Conservation (phyloP, 2,329 filamentous ascomycete species). For the Xylaria sp. region DNA sequence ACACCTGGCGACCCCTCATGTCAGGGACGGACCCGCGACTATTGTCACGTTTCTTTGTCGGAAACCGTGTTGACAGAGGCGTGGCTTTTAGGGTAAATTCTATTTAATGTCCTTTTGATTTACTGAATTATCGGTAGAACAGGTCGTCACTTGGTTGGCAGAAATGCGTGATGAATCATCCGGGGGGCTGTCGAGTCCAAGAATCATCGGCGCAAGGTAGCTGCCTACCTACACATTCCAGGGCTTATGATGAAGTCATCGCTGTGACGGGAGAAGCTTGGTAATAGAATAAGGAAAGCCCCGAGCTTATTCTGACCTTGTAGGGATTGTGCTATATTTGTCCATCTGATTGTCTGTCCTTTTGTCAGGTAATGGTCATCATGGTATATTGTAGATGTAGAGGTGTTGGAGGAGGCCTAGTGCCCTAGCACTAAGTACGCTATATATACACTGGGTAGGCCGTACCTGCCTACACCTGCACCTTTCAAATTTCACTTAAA, state of each 20-base stretch:
- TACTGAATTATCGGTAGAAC: neutral
- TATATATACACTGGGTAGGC: too few relatives aligned
- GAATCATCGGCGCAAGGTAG: conserved; percentile 14
- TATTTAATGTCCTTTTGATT: conserved; percentile 6
- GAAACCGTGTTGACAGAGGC: neutral
- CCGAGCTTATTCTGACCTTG: conserved; percentile 14
- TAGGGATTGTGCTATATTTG: conserved; percentile 3
- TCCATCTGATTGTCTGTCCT: neutral
- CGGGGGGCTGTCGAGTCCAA: conserved; percentile 18
- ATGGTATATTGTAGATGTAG: too few relatives aligned
- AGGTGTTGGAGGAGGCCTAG: too few relatives aligned
- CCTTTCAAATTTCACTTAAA: neutral
- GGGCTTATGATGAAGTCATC: conserved; percentile 18
- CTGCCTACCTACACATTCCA: neutral
- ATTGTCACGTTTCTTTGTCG: conserved; percentile 12
- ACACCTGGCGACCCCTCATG: conserved; percentile 11
- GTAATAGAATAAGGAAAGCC: neutral
- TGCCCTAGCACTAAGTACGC: too few relatives aligned
- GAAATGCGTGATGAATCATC: conserved; percentile 32
- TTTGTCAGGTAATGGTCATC: too few relatives aligned
- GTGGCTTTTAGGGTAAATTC: neutral
- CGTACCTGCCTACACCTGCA: too few relatives aligned
- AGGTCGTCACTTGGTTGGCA: neutral
- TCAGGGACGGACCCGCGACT: neutral
- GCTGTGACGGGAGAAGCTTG: conserved; percentile 19